Evolutionary conservation across 2,329 filamentous ascomycete genomes (phyloP).

Genomic region (Sporothrix euskadiensis): DNA sequence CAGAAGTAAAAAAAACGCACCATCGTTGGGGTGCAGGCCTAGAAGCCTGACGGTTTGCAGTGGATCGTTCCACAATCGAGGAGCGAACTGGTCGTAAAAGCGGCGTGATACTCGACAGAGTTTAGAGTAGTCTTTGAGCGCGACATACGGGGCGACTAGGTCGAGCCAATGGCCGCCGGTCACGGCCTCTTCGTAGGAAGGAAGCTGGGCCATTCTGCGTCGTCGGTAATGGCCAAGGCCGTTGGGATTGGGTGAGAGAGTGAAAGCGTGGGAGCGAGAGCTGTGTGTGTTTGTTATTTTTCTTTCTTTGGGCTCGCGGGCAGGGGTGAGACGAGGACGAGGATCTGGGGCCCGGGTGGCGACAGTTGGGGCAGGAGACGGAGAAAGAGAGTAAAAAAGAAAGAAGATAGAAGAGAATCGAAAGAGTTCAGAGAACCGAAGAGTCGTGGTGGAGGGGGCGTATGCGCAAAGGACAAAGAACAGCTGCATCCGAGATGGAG

Average conservation of each 20-base stretch:
- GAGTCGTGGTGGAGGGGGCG: conserved; percentile 4
- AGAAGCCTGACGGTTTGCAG: conserved; percentile 44
- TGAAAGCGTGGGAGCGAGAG: neutral
- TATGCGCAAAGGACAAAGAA: conserved; percentile 2
- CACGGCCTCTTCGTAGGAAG: conserved; percentile 56
- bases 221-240: neutral
- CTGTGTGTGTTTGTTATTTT: neutral
- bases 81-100: conserved; percentile 53
- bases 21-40: conserved; percentile 46
- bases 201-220: conserved; percentile 44
- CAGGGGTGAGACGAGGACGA: neutral
- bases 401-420: conserved; percentile 2
- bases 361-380: neutral
- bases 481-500: neutral
- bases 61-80: conserved; percentile 55
- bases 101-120: conserved; percentile 52
- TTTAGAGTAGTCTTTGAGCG: conserved; percentile 44
- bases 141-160: conserved; percentile 50
- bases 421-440: neutral
- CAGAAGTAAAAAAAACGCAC: conserved; percentile 28
- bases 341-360: conserved; percentile 6
- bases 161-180: conserved; percentile 51
- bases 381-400: neutral
- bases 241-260: neutral
- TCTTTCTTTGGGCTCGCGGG: neutral